Evolutionary conservation across 306 rosid genomes (phyloP).

Genomic region (Vachellia pachyceras): DNA sequence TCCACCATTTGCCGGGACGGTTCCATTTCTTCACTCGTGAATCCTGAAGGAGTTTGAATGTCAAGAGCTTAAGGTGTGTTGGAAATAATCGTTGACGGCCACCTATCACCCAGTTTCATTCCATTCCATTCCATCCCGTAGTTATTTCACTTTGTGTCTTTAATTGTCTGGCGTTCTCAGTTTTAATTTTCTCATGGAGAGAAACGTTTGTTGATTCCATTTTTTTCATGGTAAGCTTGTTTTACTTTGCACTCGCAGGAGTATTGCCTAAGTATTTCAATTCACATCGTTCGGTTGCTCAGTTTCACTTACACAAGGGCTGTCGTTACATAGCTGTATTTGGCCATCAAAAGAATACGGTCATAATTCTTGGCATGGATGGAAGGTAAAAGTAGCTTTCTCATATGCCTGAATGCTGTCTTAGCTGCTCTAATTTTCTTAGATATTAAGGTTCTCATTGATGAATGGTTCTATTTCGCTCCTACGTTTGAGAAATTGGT

Average conservation of each 20-base stretch:
- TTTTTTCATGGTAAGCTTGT: slow-evolving; percentile 1
- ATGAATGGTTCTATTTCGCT: not conserved
- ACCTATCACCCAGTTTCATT: not conserved
- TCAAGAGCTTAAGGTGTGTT: not conserved
- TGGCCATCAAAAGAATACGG: slow-evolving; percentile 67
- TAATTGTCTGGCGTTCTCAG: not conserved
- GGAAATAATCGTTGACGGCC: not conserved
- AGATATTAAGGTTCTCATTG: not conserved
- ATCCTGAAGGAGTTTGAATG: slow-evolving; percentile 1
- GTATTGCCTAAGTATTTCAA: slow-evolving; percentile 72
- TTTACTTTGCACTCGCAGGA: slow-evolving; percentile 50
- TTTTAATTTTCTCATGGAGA: not conserved
- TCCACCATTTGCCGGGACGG: not conserved
- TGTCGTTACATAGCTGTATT: slow-evolving; percentile 67
- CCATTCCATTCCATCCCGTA: too few relatives aligned
- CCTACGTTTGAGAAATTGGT: not conserved
- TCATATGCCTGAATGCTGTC: not conserved
- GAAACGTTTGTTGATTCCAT: not conserved
- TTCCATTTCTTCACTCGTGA: not conserved
- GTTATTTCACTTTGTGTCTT: not conserved
- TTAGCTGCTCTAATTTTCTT: not conserved
- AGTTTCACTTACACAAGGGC: slow-evolving; percentile 64
- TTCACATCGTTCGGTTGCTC: slow-evolving; percentile 74
- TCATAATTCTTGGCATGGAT: slow-evolving; percentile 76
- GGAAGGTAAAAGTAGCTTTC: slow-evolving; percentile 60